Base-by-base conservation (phyloP, 768 basidiomycete species). In the Leccinum incarnatum region DNA sequence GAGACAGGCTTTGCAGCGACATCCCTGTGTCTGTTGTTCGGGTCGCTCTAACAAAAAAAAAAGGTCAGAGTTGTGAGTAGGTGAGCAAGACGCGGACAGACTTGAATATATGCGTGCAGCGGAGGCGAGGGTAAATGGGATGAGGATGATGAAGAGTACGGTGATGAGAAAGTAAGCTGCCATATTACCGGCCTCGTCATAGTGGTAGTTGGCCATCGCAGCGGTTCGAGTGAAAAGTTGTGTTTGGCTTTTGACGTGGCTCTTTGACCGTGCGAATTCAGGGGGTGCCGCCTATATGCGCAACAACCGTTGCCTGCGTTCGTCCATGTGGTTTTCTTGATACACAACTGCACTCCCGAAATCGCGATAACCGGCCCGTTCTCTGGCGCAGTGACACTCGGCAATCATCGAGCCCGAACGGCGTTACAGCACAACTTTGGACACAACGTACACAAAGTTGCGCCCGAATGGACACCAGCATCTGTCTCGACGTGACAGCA, bases 151-250 rank as follows among this genome's bases (percentile, higher is more conserved):
- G 56, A 87, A 85, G 63, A 98, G 86, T 71, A 97, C 87, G 8
- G 94, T 93, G 56, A 98, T 84, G 60, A 94, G 75, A 75, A 98
- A 98, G 77, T 95, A 98, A 37, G 86, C 82, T 67, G 91, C 90
- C 88, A 93, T 88, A 62, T 84, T 85, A 63, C 92, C 91, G 50
- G 82, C 81, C 78, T 93, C 91, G 74, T 93, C 91, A 72, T 93
- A 93, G 75, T 86, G 81, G 76, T 93, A 92, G 64, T 87, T 83
- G 64, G 88, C 88, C 90, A 91, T 88, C 21, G 23, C 42, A 49
- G 65, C 62, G 19, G 23, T 17, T n/a, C 9, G 27, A 50, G 27
- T 27, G 21, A 27, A 50, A 50, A 27, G 23, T 2, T 12, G 47
- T 7, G n/a, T 19, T 21, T 14, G 14, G 5, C 12, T 29, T 55